A percentile compares a stretch with the other conserved stretches of the same genome.
These are phyloP conservation scores for Talaromyces amestolkiae DNA, from an alignment of 2,329 filamentous ascomycete genomes.

Conservation along the genomic window DNA sequence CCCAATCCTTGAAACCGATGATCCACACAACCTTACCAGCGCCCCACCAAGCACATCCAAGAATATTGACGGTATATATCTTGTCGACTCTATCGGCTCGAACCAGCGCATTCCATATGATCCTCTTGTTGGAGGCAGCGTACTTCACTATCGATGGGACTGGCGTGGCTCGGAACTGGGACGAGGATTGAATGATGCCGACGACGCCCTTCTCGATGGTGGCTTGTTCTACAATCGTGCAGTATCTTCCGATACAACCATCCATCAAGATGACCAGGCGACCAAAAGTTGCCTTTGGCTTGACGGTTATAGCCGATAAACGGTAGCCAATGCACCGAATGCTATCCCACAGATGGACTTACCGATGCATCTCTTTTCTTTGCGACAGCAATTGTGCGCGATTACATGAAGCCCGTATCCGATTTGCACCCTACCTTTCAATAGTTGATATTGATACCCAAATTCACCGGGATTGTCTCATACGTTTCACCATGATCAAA, in stretches of 20 bases:
- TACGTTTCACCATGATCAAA: neutral
- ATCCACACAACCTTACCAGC: conserved; percentile 9
- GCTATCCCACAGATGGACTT: neutral
- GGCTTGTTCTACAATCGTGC: conserved; percentile 12
- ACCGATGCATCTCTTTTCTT: neutral
- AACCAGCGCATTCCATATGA: conserved; percentile 9
- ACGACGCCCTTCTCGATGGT: neutral
- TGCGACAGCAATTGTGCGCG: neutral
- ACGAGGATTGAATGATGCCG: neutral
- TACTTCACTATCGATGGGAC: conserved; percentile 20
- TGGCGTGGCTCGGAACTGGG: conserved; percentile 12
- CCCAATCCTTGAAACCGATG: neutral
- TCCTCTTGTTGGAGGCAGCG: conserved; percentile 17
- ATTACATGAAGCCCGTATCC: neutral
- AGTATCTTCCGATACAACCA: conserved; percentile 10
- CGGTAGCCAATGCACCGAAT: neutral
- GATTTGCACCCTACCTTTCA: neutral
- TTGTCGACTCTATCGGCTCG: conserved; percentile 8
- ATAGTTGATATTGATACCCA: neutral
- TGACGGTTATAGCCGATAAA: conserved; percentile 14
- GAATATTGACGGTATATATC: conserved; percentile 18
- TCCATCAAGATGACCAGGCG: conserved; percentile 15
- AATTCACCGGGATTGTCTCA: neutral
- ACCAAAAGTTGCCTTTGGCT: conserved; percentile 19
- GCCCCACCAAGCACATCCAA: neutral